Conservation (phyloP, 345 rosid genomes). For the Rhodamnia rubescens region DNA sequence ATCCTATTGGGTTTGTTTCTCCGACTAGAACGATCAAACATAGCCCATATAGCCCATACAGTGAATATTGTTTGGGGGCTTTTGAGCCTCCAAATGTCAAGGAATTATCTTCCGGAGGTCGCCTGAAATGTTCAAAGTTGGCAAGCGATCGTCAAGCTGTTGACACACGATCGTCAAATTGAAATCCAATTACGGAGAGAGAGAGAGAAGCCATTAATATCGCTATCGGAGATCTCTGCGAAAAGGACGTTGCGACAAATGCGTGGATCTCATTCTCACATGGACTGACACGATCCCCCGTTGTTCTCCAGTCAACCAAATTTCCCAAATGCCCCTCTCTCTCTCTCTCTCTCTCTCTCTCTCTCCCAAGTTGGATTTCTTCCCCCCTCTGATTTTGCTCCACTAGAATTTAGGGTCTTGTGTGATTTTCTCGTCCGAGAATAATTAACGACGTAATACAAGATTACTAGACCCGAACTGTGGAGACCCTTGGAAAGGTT, state of each 20-base stretch:
- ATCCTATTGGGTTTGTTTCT: too few relatives aligned
- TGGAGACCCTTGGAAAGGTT: background rate
- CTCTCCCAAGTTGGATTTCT: too few relatives aligned
- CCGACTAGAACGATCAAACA: too few relatives aligned
- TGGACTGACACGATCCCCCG: slow-evolving; percentile 5
- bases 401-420: background rate
- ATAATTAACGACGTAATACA: background rate
- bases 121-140: background rate
- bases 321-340: background rate
- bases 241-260: slow-evolving; percentile 41
- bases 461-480: background rate
- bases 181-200: background rate
- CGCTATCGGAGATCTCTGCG: slow-evolving; percentile 52
- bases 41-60: accelerated
- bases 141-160: background rate
- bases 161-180: background rate
- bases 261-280: slow-evolving; percentile 40
- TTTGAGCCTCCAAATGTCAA: background rate
- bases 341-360: background rate
- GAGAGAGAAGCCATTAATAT: background rate
- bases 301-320: background rate
- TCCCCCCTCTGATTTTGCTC: background rate
- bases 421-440: background rate
- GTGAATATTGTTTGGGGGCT: too few relatives aligned
- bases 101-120: background rate